Evolutionary conservation across 108 stramenopile genomes (phyloP).

Genomic region (Pseudonitzschia delicatissima): DNA sequence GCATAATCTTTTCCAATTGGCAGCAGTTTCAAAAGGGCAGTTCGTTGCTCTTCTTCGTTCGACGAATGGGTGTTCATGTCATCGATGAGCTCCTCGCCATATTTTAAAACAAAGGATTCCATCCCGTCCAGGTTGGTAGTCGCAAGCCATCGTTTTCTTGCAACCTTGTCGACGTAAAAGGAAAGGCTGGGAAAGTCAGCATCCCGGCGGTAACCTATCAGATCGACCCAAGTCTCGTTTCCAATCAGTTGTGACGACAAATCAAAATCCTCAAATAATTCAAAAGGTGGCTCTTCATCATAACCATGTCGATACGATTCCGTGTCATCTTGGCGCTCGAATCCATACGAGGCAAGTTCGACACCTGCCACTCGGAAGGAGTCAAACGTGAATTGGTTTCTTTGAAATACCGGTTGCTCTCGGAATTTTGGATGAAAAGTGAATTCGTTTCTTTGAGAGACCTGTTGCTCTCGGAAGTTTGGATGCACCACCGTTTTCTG

Average conservation of each 20-base stretch:
- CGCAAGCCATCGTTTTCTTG: constrained; percentile 13
- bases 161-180: constrained; percentile 30
- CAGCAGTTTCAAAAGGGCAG: not conserved
- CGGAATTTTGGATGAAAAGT: too few relatives aligned
- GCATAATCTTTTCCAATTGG: constrained; percentile 6
- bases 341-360: not conserved
- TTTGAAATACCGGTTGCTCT: not conserved
- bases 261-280: constrained; percentile 18
- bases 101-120: constrained; percentile 11
- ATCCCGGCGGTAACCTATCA: constrained; percentile 11
- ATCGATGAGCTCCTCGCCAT: constrained; percentile 12
- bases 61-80: not conserved
- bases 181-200: not conserved
- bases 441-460: too few relatives aligned
- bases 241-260: constrained; percentile 8
- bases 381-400: not conserved
- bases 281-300: too few relatives aligned
- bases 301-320: too few relatives aligned
- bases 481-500: not conserved
- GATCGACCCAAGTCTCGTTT: constrained; percentile 21
- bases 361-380: not conserved
- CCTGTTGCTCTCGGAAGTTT: too few relatives aligned
- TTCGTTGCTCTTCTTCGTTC: not conserved
- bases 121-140: not conserved
- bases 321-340: too few relatives aligned